These are phyloP conservation scores for Hansfordia pulvinata DNA, from an alignment of 2,329 filamentous ascomycete species.

Conservation along the genomic window DNA sequence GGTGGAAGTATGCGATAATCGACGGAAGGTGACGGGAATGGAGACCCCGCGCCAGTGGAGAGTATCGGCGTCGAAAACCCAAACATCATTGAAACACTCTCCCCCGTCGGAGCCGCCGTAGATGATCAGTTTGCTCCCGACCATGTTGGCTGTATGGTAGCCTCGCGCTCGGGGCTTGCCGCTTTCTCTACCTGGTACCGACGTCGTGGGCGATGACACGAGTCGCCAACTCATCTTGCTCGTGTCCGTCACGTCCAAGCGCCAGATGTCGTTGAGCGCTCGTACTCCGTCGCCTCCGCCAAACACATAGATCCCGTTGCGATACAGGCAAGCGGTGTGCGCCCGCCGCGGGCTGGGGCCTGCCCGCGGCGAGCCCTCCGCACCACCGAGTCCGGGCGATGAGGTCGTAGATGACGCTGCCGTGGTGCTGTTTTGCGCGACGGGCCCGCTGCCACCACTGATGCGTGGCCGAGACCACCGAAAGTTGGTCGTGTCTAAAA, in stretches of 20 bases:
- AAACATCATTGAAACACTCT: conserved; percentile 61
- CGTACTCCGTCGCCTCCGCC: conserved; percentile 58
- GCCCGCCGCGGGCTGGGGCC: conserved; percentile 48
- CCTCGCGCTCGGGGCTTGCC: conserved; percentile 46
- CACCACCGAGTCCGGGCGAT: no score
- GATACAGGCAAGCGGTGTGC: conserved; percentile 59
- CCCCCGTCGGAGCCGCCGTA: conserved; percentile 58
- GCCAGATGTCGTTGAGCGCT: conserved; percentile 59
- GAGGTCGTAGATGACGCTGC: no score
- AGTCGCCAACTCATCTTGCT: conserved; percentile 57
- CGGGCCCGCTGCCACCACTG: conserved; percentile 39
- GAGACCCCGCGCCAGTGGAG: conserved; percentile 44
- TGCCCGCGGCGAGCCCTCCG: no score
- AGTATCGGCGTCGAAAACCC: conserved; percentile 57
- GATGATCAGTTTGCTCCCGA: conserved; percentile 58
- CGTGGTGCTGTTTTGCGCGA: no score
- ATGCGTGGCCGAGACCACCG: conserved; percentile 51
- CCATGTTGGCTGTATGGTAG: conserved; percentile 63
- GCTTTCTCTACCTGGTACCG: conserved; percentile 8
- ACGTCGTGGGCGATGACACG: conserved; percentile 32
- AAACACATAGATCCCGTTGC: conserved; percentile 60
- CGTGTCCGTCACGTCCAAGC: conserved; percentile 53
- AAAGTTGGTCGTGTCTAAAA: conserved; percentile 58
- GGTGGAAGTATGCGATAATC: conserved; percentile 55
- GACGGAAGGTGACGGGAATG: conserved; percentile 47